Evolutionary conservation across 148 eudicot species (phyloP), one percentile per base, ranked within the genome.

Genomic region (Diospyros kaki): DNA sequence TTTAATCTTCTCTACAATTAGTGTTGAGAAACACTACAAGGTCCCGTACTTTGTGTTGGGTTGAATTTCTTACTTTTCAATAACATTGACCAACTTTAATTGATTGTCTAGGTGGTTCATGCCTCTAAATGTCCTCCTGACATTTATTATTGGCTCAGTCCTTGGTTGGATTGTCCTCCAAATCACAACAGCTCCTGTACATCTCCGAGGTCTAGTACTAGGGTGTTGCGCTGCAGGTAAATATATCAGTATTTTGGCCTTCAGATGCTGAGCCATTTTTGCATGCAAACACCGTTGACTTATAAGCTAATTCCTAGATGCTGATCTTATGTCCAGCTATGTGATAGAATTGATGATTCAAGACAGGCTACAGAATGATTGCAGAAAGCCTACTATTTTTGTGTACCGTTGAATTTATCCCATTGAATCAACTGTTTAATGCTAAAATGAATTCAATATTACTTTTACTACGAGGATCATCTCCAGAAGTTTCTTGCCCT

Each of bases 191-290:
- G 68, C 88, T 69, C 91, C 94, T 28, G 67, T 71, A 54, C 87
- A 89, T 80, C 80, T 87, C 3, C 83, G 74, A 41, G 89, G 89
- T 68, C 94, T 89, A 14, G 61, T 89, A 48, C 17, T 87, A 3
- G 89, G 91, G 0, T 83, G 88, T 60, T 86, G 91, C 75, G 87
- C 94, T 78, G 91, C 89, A 68, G 93, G 94, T 87, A 76, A 67
- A 50, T 66, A 45, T 41, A 13, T 4, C 52, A 48, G 52, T 8
- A 48, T 48, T 8, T 4, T 48, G 52, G 52, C 52, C 52, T 8
- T 48, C 0, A 48, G 52, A 4, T 48, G 52, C 52, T 48, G 8
- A 48, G 52, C 8, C 4, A 48, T 48, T 48, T 48, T 48, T 8
- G 52, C 52, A 48, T 48, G 8, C 8, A 48, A 28, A 48, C 8